phyloP scores from a whole-genome alignment of 2,329 filamentous ascomycete species.

The Cytospora piceae region DNA sequence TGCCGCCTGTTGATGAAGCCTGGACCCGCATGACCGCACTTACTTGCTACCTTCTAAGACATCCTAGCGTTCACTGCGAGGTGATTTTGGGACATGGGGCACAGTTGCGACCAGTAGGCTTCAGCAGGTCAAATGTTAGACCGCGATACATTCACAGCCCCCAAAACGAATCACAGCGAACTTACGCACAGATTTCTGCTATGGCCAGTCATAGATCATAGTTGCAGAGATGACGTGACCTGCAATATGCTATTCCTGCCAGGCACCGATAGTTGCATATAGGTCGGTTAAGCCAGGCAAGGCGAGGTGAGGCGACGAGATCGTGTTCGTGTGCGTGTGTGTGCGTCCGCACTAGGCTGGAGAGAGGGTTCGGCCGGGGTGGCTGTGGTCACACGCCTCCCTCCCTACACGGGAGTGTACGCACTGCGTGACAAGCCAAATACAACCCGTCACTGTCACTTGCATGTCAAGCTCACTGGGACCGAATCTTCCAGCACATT shows the following conservation, averaged over 20 bases:
- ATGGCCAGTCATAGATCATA: background rate
- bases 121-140: background rate
- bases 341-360: background rate
- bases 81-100: too few relatives aligned
- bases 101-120: background rate
- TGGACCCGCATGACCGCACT: background rate
- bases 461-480: background rate
- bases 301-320: background rate
- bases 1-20: background rate
- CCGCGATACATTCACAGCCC: background rate
- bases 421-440: background rate
- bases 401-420: background rate
- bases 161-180: background rate
- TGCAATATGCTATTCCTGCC: constrained; percentile 1
- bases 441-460: background rate
- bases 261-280: constrained; percentile 5
- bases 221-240: constrained; percentile 9
- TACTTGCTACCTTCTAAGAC: background rate
- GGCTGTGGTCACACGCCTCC: background rate
- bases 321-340: background rate
- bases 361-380: background rate
- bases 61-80: background rate
- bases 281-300: background rate
- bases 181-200: background rate
- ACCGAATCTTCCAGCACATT: background rate